phyloP scores from a whole-genome alignment of 768 basidiomycete species.

The Erythrobasidium yunnanense region DNA sequence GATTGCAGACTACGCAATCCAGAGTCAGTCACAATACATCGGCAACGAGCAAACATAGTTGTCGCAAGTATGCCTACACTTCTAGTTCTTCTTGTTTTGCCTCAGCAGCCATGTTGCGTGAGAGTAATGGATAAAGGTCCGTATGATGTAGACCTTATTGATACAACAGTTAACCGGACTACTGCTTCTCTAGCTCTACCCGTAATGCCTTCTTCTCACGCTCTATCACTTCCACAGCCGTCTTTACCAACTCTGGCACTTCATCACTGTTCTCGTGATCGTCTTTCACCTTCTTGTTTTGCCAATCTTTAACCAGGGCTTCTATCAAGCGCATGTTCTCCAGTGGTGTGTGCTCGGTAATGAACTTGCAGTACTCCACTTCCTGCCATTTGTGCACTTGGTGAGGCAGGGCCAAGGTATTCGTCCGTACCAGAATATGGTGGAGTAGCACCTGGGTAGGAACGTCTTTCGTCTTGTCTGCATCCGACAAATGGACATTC shows the following conservation, averaged over 20 bases:
- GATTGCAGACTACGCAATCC: neutral
- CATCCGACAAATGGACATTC: constrained; percentile 55
- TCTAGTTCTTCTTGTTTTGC: constrained; percentile 11
- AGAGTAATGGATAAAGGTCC: neutral
- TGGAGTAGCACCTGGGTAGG: constrained; percentile 64
- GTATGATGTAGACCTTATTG: constrained; percentile 2
- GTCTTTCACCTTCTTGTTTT: constrained; percentile 39
- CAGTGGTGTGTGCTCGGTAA: constrained; percentile 73
- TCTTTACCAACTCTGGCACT: neutral
- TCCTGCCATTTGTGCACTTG: constrained; percentile 86
- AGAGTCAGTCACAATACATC: neutral
- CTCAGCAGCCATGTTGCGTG: constrained; percentile 14
- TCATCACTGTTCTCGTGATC: neutral
- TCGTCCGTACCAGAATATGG: constrained; percentile 83
- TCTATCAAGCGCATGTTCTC: constrained; percentile 75
- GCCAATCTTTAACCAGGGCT: constrained; percentile 65
- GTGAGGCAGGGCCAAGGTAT: constrained; percentile 65
- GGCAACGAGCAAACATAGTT: neutral
- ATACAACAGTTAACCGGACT: too few relatives aligned
- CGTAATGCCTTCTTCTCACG: too few relatives aligned
- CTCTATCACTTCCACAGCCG: neutral
- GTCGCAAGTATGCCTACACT: neutral
- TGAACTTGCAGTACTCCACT: constrained; percentile 89
- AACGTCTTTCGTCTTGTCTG: constrained; percentile 61
- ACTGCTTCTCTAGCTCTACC: too few relatives aligned